Evolutionary conservation across 495 filamentous ascomycete genomes (phyloP).

Genomic region (Parathielavia appendiculata): DNA sequence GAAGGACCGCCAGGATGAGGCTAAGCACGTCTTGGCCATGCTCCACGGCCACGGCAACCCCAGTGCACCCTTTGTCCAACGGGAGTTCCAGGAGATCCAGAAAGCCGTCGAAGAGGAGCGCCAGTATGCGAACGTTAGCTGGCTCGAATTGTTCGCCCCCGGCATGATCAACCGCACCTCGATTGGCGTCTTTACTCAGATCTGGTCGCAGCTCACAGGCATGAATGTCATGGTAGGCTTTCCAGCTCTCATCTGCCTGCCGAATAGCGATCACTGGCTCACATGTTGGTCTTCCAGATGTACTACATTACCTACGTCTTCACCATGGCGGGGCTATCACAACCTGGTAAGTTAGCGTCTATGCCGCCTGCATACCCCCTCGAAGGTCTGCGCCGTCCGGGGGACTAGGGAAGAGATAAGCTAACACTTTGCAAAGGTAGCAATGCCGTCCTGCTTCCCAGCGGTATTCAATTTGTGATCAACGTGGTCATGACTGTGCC

Average conservation of each 20-base stretch:
- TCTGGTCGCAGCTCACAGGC: slow-evolving; percentile 79
- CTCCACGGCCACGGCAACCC: slow-evolving; percentile 64
- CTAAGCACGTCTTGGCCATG: slow-evolving; percentile 55
- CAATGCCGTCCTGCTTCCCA: slow-evolving; percentile 54
- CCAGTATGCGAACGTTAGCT: slow-evolving; percentile 55
- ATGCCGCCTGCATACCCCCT: neutral
- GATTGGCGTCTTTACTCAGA: slow-evolving; percentile 72
- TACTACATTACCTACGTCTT: slow-evolving; percentile 63
- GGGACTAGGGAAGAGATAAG: neutral
- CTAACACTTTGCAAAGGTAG: neutral
- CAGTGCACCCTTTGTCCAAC: slow-evolving; percentile 55
- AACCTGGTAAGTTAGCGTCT: slow-evolving; percentile 30
- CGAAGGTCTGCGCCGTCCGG: neutral
- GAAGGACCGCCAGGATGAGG: slow-evolving; percentile 70
- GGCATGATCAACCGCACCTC: slow-evolving; percentile 70
- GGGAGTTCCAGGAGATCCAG: slow-evolving; percentile 66
- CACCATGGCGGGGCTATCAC: slow-evolving; percentile 61
- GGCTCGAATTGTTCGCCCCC: slow-evolving; percentile 62
- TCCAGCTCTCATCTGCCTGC: slow-evolving; percentile 14
- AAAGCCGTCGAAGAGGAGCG: slow-evolving; percentile 67
- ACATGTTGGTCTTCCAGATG: slow-evolving; percentile 26
- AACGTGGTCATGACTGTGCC: slow-evolving; percentile 56
- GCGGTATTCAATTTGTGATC: slow-evolving; percentile 70
- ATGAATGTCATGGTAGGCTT: slow-evolving; percentile 78
- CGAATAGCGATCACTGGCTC: neutral